Conservation (phyloP, 805 yeast species). For the Zygotorulaspora chibaensis region DNA sequence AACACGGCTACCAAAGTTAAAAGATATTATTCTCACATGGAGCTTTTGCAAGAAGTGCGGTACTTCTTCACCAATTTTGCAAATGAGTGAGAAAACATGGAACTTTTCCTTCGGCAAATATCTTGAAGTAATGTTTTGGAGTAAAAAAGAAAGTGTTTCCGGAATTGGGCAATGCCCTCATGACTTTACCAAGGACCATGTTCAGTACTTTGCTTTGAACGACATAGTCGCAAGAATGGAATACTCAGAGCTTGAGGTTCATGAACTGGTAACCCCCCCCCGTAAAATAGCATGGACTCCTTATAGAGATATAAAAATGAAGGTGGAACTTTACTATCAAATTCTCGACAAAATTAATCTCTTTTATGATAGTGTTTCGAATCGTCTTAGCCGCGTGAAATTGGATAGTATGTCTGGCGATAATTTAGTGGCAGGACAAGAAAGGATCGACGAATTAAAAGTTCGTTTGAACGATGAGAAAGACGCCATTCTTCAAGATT, state of each 20-base stretch:
- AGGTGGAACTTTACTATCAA: constrained; percentile 54
- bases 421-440: constrained; percentile 63
- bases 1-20: constrained; percentile 53
- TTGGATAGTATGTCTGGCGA: constrained; percentile 67
- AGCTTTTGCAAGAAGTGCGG: constrained; percentile 81
- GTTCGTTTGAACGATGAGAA: constrained; percentile 50
- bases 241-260: constrained; percentile 66
- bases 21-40: constrained; percentile 81
- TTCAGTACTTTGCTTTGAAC: constrained; percentile 77
- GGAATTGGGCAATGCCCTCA: constrained; percentile 70
- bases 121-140: constrained; percentile 81
- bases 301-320: constrained; percentile 60
- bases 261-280: constrained; percentile 75
- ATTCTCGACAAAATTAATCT: constrained; percentile 49
- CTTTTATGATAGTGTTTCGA: constrained; percentile 70
- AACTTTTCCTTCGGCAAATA: constrained; percentile 91
- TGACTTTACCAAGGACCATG: constrained; percentile 76
- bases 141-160: constrained; percentile 47
- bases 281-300: constrained; percentile 69
- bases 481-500: constrained; percentile 39
- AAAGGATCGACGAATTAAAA: constrained; percentile 55
- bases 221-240: constrained; percentile 77
- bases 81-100: constrained; percentile 84
- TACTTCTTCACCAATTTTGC: constrained; percentile 66
- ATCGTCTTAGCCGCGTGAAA: constrained; percentile 72